phyloP scores from a whole-genome alignment of 148 eudicot species.

The Limonium bicolor region DNA sequence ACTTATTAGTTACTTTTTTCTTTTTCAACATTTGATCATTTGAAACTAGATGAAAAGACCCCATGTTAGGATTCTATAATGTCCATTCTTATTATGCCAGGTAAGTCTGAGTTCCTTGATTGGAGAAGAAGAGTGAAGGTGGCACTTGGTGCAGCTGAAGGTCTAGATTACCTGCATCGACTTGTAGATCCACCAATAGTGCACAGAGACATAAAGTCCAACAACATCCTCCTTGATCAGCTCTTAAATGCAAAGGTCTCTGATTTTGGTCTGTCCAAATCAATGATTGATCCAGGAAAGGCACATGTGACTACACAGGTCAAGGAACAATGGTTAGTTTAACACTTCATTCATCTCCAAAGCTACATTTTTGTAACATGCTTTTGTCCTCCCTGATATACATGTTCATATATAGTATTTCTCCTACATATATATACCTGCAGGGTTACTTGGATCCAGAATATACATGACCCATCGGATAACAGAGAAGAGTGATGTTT shows the following conservation, averaged over 20 bases:
- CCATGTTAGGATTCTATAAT: neutral
- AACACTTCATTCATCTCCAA: too few species aligned
- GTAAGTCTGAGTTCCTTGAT: constrained; percentile 39
- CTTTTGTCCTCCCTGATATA: too few species aligned
- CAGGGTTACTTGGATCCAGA: constrained; percentile 88
- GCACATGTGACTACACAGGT: constrained; percentile 49
- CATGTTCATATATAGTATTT: neutral
- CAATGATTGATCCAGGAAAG: constrained; percentile 24
- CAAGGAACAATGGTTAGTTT: constrained; percentile 53
- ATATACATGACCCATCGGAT: constrained; percentile 62
- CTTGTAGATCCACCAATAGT: constrained; percentile 62
- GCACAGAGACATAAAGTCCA: constrained; percentile 48
- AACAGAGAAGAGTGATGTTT: constrained; percentile 76
- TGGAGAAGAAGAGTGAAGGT: constrained; percentile 45
- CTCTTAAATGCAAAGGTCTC: constrained; percentile 57
- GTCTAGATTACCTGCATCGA: constrained; percentile 47
- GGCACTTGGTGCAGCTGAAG: constrained; percentile 53
- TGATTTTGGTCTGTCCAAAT: constrained; percentile 62
- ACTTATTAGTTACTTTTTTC: too few species aligned
- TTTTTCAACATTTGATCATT: neutral
- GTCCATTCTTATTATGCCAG: constrained; percentile 10
- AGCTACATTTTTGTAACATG: too few species aligned
- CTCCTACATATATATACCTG: neutral
- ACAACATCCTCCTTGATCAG: constrained; percentile 47
- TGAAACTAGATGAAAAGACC: neutral